A percentile compares a stretch with the other conserved stretches of the same genome.
Evolutionary conservation across 2,329 filamentous ascomycete species (phyloP).

Genomic region (Berkeleyomyces basicola): DNA sequence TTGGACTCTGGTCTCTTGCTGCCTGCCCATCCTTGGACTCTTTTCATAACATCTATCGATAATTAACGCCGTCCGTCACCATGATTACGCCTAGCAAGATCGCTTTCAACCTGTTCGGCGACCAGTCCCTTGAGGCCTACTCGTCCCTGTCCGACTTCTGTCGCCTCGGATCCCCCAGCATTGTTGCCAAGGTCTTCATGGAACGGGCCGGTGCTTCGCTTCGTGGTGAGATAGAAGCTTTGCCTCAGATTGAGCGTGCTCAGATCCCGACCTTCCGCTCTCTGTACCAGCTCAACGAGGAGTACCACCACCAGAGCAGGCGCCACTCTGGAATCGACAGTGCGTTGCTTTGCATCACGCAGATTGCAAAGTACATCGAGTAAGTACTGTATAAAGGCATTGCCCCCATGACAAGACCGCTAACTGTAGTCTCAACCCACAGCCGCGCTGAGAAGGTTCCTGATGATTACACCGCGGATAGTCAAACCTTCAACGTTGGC

Average conservation of each 20-base stretch:
- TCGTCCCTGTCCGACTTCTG: slow-evolving; percentile 41
- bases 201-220: slow-evolving; percentile 40
- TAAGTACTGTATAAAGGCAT: slow-evolving; percentile 24
- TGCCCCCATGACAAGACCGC: not conserved
- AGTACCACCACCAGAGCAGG: slow-evolving; percentile 38
- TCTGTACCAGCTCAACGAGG: slow-evolving; percentile 47
- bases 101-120: slow-evolving; percentile 49
- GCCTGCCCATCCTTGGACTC: not conserved
- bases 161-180: slow-evolving; percentile 28
- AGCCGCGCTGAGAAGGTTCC: slow-evolving; percentile 38
- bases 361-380: slow-evolving; percentile 54
- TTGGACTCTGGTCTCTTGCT: not conserved
- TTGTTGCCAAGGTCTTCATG: slow-evolving; percentile 45
- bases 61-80: not conserved
- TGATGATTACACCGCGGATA: slow-evolving; percentile 32
- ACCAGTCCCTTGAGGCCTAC: slow-evolving; percentile 54
- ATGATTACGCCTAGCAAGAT: slow-evolving; percentile 21
- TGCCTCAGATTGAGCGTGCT: slow-evolving; percentile 39
- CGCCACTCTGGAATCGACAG: slow-evolving; percentile 49
- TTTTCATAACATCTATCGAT: not conserved
- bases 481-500: slow-evolving; percentile 40
- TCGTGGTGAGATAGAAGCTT: slow-evolving; percentile 39
- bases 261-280: slow-evolving; percentile 45
- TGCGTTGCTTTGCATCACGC: slow-evolving; percentile 45
- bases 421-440: slow-evolving; percentile 6